phyloP scores from a whole-genome alignment of 164 flowering plant species.

The Macadamia integrifolia region DNA sequence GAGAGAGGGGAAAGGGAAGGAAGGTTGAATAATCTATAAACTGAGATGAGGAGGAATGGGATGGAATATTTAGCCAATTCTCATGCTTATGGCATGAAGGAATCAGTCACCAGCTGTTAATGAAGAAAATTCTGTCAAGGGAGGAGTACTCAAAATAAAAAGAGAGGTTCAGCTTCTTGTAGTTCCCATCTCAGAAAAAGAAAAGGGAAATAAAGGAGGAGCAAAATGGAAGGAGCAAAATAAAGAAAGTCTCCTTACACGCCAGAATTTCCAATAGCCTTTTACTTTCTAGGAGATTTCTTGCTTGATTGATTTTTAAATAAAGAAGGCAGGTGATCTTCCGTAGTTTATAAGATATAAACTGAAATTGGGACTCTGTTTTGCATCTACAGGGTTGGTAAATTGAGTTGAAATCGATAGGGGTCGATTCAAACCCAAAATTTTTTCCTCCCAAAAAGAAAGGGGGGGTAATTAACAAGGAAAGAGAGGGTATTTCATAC shows the following conservation, averaged over 20 bases:
- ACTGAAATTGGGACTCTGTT: no score
- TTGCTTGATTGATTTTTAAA: no score
- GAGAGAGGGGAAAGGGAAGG: neutral
- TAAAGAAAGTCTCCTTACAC: neutral
- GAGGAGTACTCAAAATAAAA: conserved; percentile 6
- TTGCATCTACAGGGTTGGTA: no score
- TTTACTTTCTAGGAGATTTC: no score
- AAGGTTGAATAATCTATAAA: conserved; percentile 13
- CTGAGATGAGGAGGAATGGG: conserved; percentile 14
- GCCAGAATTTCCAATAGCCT: no score
- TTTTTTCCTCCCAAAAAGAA: no score
- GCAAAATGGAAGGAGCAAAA: conserved; percentile 1
- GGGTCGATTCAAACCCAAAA: no score
- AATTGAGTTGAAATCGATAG: no score
- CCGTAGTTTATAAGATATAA: no score
- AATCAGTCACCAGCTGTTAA: conserved; percentile 31
- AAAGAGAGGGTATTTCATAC: no score
- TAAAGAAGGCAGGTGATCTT: no score
- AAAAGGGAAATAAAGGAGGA: conserved; percentile 5
- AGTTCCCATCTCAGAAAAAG: conserved; percentile 6
- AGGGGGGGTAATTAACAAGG: no score
- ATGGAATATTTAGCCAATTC: conserved; percentile 12
- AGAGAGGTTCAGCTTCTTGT: conserved; percentile 18
- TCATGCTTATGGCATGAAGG: conserved; percentile 38
- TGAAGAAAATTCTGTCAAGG: conserved; percentile 27